Base-by-base conservation (phyloP, 192 early-diverging fungal genomes). In the Geosiphon pyriformis region DNA sequence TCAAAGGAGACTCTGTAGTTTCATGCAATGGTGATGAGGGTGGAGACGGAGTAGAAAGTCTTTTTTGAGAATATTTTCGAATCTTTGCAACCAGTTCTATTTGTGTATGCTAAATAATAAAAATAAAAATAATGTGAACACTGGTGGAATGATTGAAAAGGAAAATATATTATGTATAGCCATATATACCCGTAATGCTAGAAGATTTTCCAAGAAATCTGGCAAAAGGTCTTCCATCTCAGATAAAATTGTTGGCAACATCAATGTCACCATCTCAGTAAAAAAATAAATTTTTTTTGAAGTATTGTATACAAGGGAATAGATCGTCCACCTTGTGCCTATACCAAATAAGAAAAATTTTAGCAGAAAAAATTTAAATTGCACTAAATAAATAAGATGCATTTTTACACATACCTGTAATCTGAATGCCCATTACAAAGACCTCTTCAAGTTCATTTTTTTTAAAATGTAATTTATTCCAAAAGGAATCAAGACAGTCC, bases 111-210 rank as follows among this genome's bases (percentile, higher is more conserved):
- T 61, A 61, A 48, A 61, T 61, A 61, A 47, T 30, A 42, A 61
- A 61, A 48, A 61, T 47, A 10, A 53, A 53, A n/a, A 61, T 48
- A 61, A 61, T 30, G 3, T 47, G 42, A 61, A 48, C 59, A 61
- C 4, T 61, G 59, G 23, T 61, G 11, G 11, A 29, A 59, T 25
- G 25, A 20, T 53, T 48, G 3, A 25, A 61, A 3, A 61, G 30
- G 42, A 61, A 61, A 61, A 48, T 48, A 47, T 34, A 47, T 47
- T 46, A 61, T 23, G 23, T 23, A 57, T 0, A 26, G 7, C 55
- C n/a, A 35, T 48, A 61, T 27, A 61, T 61, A 61, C 59, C 42
- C 59, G 59, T 61, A 61, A 61, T 50, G 47, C 58, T 35, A 59
- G 29, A 33, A 32, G 29, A n/a, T 53, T 50, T 51, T 63, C 61